Evolutionary conservation across 1,284 basidiomycete species (phyloP).

Genomic region (Cutaneotrichosporon sp.): DNA sequence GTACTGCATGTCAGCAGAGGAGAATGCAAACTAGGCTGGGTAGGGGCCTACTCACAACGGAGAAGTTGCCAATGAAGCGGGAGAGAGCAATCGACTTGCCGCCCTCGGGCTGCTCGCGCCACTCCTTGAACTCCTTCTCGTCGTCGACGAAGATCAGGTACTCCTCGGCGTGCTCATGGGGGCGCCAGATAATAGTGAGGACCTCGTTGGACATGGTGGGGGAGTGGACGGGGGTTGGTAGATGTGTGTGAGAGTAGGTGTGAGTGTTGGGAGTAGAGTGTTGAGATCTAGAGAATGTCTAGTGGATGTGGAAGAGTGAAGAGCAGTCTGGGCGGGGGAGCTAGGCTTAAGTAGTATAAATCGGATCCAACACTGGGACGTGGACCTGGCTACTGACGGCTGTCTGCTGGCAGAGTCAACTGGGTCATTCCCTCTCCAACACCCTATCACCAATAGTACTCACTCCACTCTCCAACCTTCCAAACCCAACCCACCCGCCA

Average conservation of each 20-base stretch:
- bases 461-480: not conserved
- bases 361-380: too few species aligned
- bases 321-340: not conserved
- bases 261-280: not conserved
- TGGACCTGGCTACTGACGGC: not conserved
- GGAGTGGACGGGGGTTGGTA: conserved; percentile 2
- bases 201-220: conserved; percentile 22
- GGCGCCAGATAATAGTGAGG: conserved; percentile 40
- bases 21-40: too few species aligned
- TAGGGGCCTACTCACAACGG: conserved; percentile 37
- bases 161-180: conserved; percentile 46
- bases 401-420: too few species aligned
- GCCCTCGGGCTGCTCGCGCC: conserved; percentile 41
- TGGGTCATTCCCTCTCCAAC: too few species aligned
- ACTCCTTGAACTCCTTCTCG: conserved; percentile 40
- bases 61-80: conserved; percentile 47
- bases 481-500: not conserved
- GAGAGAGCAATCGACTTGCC: conserved; percentile 48
- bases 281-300: not conserved
- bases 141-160: conserved; percentile 50
- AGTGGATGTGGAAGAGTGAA: not conserved
- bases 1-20: conserved; percentile 31
- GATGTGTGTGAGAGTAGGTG: conserved; percentile 5
- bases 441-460: not conserved
- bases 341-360: not conserved